Base-by-base conservation (phyloP, 2,329 filamentous ascomycete genomes). In the Ophiocordyceps robertsii region DNA sequence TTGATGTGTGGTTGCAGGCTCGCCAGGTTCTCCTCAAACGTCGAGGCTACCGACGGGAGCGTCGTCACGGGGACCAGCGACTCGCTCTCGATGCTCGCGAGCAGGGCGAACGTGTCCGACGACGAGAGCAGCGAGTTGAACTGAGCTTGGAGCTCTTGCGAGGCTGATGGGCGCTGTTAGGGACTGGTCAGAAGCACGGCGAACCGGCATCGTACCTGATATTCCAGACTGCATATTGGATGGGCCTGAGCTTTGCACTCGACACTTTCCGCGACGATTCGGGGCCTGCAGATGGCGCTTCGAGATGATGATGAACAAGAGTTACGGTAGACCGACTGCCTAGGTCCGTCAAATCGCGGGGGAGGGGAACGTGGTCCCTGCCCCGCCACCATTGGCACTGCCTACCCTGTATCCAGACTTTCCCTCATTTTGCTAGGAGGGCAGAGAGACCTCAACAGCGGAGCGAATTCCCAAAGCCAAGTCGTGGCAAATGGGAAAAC, bases 161-260 rank as follows among this genome's bases (percentile, higher is more conserved):
- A 89, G 50, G 82, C 86, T 85, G 12, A 29, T 11, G 14, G n/a
- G 5, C 37, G 35, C 10, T 16, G 40, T 45, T 30, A 36, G 38
- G 17, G 35, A 40, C 17, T 24, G 29, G 24, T 27, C 24, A 7
- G 29, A 17, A 13, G 29, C 7, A 8, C 12, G n/a, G 13, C 33
- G n/a, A 17, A 43, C 37, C 36, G 9, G 19, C 19, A 19, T 24
- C 29, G 16, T 69, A 82, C 82, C 82, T 63, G 80, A 77, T 53
- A 87, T 87, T 62, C 83, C 82, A 31, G 83, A 87, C 69, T 88
- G 82, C 83, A 87, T 87, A 41, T 46, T 60, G 19, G 21, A 17
- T 4, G 17, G 13, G 27, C 11, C 12, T 17, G 2, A 30, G 16
- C 21, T 14, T 9, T 27, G 24, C 24, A 27, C 24, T 27, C 9